These are phyloP conservation scores for Pelargonium citronellum DNA, from an alignment of 441 rosid species.

Conservation along the genomic window DNA sequence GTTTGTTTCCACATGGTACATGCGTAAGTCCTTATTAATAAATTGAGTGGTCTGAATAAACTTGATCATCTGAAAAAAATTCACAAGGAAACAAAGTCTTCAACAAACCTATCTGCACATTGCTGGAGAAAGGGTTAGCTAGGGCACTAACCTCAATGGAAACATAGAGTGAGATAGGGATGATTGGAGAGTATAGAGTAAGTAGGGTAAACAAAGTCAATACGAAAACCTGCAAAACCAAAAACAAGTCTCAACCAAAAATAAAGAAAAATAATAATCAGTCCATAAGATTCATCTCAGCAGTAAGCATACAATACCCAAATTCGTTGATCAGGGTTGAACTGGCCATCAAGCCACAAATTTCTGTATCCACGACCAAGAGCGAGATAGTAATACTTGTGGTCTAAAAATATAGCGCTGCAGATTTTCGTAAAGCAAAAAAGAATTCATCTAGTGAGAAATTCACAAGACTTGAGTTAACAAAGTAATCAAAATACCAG, in stretches of 20 bases:
- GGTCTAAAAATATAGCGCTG: slow-evolving; percentile 79
- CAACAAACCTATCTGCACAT: slow-evolving; percentile 18
- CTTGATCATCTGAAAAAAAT: slow-evolving; percentile 75
- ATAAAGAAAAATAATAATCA: slow-evolving; percentile 12
- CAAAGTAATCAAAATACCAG: not conserved
- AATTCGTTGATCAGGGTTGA: slow-evolving; percentile 63
- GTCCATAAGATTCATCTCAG: slow-evolving; percentile 3
- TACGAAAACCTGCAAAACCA: slow-evolving; percentile 59
- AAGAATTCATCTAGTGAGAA: slow-evolving; percentile 8
- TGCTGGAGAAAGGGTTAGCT: slow-evolving; percentile 10
- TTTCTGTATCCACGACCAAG: slow-evolving; percentile 26
- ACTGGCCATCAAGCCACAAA: slow-evolving; percentile 36
- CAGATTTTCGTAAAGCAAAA: slow-evolving; percentile 28
- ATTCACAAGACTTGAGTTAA: not conserved
- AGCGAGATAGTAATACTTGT: slow-evolving; percentile 65
- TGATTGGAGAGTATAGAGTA: slow-evolving; percentile 90
- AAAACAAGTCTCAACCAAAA: slow-evolving; percentile 17
- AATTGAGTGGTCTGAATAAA: slow-evolving; percentile 91
- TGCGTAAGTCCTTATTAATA: slow-evolving; percentile 84
- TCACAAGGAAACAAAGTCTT: slow-evolving; percentile 10
- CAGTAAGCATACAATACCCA: slow-evolving; percentile 41
- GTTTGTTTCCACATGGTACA: slow-evolving; percentile 87
- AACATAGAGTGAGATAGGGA: slow-evolving; percentile 93
- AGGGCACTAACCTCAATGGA: slow-evolving; percentile 79
- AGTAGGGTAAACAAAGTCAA: slow-evolving; percentile 83